Conservation (phyloP, 768 basidiomycete species). For the Mycena haematopus region DNA sequence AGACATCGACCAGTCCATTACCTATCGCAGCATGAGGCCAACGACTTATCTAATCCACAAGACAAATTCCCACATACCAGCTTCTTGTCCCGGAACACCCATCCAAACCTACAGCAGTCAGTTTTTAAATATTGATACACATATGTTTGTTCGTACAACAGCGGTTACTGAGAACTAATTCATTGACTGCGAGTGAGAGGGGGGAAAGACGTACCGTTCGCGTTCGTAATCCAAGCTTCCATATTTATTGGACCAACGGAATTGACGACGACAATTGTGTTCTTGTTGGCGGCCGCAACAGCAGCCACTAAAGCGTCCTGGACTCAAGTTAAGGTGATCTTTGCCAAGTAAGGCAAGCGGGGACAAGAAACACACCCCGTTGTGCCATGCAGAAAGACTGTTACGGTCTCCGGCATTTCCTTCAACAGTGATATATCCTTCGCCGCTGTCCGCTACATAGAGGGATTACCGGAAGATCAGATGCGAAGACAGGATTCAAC, state of each 20-base stretch:
- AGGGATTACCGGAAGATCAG: too few relatives aligned
- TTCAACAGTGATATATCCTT: slow-evolving; percentile 44
- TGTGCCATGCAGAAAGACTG: slow-evolving; percentile 56
- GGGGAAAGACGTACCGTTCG: slow-evolving; percentile 45
- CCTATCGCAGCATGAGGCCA: too few relatives aligned
- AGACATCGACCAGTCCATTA: slow-evolving; percentile 60
- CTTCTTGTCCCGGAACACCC: slow-evolving; percentile 66
- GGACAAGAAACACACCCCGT: slow-evolving; percentile 50
- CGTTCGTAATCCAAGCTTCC: slow-evolving; percentile 63
- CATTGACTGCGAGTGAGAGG: too few relatives aligned
- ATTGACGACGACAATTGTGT: slow-evolving; percentile 72
- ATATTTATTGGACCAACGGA: slow-evolving; percentile 64
- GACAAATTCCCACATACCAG: too few relatives aligned
- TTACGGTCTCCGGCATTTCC: slow-evolving; percentile 65
- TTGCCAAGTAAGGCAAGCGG: too few relatives aligned
- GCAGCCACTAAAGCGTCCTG: slow-evolving; percentile 53
- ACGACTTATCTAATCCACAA: too few relatives aligned
- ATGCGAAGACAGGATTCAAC: too few relatives aligned
- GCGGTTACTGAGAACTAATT: background rate
- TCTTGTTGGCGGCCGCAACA: slow-evolving; percentile 57
- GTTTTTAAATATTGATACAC: too few relatives aligned
- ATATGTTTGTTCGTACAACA: too few relatives aligned
- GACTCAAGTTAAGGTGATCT: too few relatives aligned
- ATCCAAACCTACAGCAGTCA: slow-evolving; percentile 48
- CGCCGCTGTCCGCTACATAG: slow-evolving; percentile 24